phyloP scores from a whole-genome alignment of 164 flowering plant genomes.

The Santalum album region DNA sequence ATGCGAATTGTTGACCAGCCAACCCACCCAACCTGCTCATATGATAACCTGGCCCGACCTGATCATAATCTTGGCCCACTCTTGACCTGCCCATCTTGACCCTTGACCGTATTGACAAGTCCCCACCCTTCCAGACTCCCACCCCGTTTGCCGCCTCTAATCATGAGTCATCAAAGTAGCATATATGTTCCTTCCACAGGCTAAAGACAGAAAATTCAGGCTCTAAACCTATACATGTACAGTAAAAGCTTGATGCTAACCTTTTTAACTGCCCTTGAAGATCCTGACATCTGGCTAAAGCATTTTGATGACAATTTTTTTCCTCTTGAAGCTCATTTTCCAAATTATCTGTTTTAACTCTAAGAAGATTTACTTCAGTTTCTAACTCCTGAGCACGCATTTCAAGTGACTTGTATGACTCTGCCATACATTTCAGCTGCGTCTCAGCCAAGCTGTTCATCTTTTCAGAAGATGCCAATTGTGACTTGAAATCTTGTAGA shows the following conservation, averaged over 20 bases:
- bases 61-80: too few species aligned
- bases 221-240: neutral
- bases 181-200: too few species aligned
- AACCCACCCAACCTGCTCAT: too few species aligned
- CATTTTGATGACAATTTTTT: slow-evolving; percentile 45
- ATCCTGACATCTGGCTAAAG: slow-evolving; percentile 53
- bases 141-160: too few species aligned
- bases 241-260: slow-evolving; percentile 28
- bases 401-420: slow-evolving; percentile 88
- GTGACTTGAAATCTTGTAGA: slow-evolving; percentile 58
- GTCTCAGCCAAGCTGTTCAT: slow-evolving; percentile 85
- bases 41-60: too few species aligned
- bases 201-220: neutral
- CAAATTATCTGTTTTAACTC: slow-evolving; percentile 40
- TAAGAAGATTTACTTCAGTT: slow-evolving; percentile 51
- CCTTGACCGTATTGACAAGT: too few species aligned
- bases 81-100: too few species aligned
- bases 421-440: slow-evolving; percentile 98
- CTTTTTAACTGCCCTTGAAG: slow-evolving; percentile 68
- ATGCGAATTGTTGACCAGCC: too few species aligned
- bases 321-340: slow-evolving; percentile 72
- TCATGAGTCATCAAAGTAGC: too few species aligned
- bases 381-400: slow-evolving; percentile 56
- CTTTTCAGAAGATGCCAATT: slow-evolving; percentile 63
- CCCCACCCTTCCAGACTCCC: too few species aligned